Base-by-base conservation (phyloP, 2,329 filamentous ascomycete genomes). In the Atkinsonella texensis region DNA sequence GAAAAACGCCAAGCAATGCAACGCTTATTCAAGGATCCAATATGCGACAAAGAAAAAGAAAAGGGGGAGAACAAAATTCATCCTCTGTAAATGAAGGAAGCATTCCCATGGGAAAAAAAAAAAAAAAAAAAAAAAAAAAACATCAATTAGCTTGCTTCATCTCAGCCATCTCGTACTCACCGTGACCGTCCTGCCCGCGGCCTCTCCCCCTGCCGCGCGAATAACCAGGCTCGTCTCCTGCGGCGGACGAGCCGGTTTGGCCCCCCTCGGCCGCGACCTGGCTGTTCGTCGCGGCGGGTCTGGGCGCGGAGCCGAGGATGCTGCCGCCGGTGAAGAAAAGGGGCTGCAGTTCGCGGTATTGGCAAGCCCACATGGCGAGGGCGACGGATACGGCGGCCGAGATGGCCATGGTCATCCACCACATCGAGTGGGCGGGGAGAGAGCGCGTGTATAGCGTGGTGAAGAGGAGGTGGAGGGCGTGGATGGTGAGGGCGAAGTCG, bases 401-500 rank as follows among this genome's bases (percentile, higher is more conserved):
- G 13, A 60, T 62, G 11, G 65, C 57, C 74, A 80, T 78, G 57
- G 74, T 69, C 52, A 71, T 72, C 91, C 93, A 98, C 93, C 93
- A 98, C 61, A 94, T 84, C 56, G 81, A 70, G 65, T 91, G 84
- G 10, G 77, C 75, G 1, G 93, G 93, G 31, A 97, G 65, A 10
- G 80, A 77, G 61, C 82, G 81, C 3, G 87, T 84, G 68, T 95
- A 95, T 35, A 95, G 66, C 18, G 83, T 84, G 31, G 87, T 87
- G 60, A 88, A 68, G 60, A 93, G 57, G 50, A 95, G 78, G 65
- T 95, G 87, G 42, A 95, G 73, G 65, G 87, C 79, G 70, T 95
- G 89, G 17, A 96, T 79, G 2, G 91, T 95, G 23, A 96, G 73
- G 33, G 89, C 87, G 66, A 97, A 98, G 70, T 98, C 93, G 58